Conservation (phyloP, 2,329 filamentous ascomycete genomes). For the Paraphaeosphaeria sporulosa region DNA sequence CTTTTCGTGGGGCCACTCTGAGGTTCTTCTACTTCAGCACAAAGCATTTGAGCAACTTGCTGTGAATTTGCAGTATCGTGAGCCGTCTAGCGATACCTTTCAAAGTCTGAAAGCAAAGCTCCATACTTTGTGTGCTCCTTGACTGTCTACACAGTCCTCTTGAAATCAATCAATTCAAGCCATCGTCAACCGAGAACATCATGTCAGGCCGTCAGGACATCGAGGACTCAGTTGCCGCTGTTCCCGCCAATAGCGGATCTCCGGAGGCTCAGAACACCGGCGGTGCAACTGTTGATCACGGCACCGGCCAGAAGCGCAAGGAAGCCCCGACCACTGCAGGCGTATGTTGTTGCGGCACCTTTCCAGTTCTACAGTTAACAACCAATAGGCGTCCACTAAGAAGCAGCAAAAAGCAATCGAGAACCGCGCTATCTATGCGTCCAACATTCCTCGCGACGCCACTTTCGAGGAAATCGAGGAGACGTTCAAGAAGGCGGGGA, state of each 20-base stretch:
- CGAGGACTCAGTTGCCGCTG: background rate
- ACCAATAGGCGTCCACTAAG: constrained; percentile 34
- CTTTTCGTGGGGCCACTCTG: background rate
- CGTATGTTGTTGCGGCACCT: constrained; percentile 21
- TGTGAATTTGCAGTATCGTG: background rate
- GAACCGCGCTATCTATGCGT: constrained; percentile 93
- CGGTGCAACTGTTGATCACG: background rate
- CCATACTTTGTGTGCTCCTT: background rate
- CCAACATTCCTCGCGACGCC: constrained; percentile 81
- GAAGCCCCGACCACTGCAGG: constrained; percentile 14
- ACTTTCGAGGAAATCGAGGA: constrained; percentile 82
- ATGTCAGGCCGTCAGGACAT: background rate
- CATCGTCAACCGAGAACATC: background rate
- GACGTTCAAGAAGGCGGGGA: constrained; percentile 87
- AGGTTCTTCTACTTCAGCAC: background rate
- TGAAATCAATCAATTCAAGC: background rate
- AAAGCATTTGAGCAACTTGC: background rate
- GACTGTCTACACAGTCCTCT: background rate
- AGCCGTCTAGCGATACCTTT: constrained; percentile 4
- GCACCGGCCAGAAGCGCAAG: constrained; percentile 2
- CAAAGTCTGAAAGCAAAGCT: background rate
- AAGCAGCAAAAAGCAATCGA: constrained; percentile 51
- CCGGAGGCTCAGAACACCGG: background rate
- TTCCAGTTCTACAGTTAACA: background rate
- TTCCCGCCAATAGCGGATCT: background rate